These are phyloP conservation scores for Symbiodinium pilosum DNA, from an alignment of 73 alveolate species.

Conservation along the genomic window DNA sequence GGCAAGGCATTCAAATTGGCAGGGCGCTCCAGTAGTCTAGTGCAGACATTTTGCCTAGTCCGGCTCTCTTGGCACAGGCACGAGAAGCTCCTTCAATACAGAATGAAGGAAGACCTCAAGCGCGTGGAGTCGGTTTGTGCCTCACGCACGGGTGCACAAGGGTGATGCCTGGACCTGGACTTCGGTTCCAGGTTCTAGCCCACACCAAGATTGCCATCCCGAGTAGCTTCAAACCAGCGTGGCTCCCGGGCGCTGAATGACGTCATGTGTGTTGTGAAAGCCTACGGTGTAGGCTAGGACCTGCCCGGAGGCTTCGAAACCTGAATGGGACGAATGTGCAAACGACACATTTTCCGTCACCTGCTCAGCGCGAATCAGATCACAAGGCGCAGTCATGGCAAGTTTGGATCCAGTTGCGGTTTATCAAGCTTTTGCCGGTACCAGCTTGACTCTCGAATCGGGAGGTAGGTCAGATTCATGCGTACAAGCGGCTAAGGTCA, in stretches of 20 bases:
- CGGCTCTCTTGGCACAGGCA: no score
- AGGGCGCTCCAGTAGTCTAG: no score
- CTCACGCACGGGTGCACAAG: not conserved
- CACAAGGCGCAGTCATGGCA: not conserved
- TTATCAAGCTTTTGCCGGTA: no score
- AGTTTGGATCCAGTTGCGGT: not conserved
- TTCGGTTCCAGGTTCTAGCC: not conserved
- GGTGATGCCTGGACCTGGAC: no score
- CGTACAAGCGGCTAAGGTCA: no score
- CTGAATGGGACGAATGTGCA: conserved; percentile 92
- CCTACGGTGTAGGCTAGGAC: no score
- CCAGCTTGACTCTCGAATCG: not conserved
- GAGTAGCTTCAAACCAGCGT: conserved; percentile 42
- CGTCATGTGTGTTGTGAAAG: not conserved
- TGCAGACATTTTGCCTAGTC: no score
- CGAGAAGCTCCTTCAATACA: conserved; percentile 24
- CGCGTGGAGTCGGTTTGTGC: conserved; percentile 63
- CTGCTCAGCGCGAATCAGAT: not conserved
- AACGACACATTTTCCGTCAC: conserved; percentile 70
- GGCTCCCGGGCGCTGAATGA: not conserved
- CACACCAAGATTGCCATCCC: conserved; percentile 54
- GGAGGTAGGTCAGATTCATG: not conserved
- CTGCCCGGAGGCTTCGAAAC: conserved; percentile 8
- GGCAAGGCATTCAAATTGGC: no score
- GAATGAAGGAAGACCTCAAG: conserved; percentile 30